These are phyloP conservation scores for Scleroderma bovista DNA, from an alignment of 768 basidiomycete species.

Conservation along the genomic window DNA sequence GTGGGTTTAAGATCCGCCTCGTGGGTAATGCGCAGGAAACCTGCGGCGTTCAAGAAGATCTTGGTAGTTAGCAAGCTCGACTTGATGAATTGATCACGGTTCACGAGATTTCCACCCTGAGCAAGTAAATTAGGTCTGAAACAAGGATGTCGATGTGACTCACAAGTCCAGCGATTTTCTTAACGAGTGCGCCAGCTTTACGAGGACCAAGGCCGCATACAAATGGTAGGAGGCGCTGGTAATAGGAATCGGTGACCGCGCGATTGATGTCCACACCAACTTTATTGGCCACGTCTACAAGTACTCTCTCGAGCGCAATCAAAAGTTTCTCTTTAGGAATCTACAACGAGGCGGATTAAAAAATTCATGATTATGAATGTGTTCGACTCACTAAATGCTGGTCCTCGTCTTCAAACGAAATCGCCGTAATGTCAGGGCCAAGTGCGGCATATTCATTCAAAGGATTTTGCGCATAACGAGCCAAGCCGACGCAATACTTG, in stretches of 20 bases:
- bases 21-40: conserved; percentile 81
- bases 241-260: conserved; percentile 83
- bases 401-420: conserved; percentile 78
- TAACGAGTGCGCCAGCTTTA: conserved; percentile 81
- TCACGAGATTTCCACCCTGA: conserved; percentile 83
- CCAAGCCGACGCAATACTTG: conserved; percentile 91
- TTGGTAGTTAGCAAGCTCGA: conserved; percentile 74
- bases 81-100: conserved; percentile 86
- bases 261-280: conserved; percentile 97
- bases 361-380: background rate
- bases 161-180: conserved; percentile 74
- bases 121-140: background rate
- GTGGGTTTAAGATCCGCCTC: conserved; percentile 56
- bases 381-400: conserved; percentile 68
- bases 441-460: conserved; percentile 91
- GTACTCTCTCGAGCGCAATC: conserved; percentile 71
- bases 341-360: conserved; percentile 35
- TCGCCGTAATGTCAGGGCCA: conserved; percentile 75
- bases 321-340: conserved; percentile 83
- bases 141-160: conserved; percentile 19
- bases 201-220: conserved; percentile 92
- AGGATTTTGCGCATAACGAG: conserved; percentile 89
- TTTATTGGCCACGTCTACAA: conserved; percentile 88
- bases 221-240: conserved; percentile 82
- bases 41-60: conserved; percentile 91